Base-by-base conservation (phyloP, 345 rosid genomes). In the Tarenaya hassleriana region DNA sequence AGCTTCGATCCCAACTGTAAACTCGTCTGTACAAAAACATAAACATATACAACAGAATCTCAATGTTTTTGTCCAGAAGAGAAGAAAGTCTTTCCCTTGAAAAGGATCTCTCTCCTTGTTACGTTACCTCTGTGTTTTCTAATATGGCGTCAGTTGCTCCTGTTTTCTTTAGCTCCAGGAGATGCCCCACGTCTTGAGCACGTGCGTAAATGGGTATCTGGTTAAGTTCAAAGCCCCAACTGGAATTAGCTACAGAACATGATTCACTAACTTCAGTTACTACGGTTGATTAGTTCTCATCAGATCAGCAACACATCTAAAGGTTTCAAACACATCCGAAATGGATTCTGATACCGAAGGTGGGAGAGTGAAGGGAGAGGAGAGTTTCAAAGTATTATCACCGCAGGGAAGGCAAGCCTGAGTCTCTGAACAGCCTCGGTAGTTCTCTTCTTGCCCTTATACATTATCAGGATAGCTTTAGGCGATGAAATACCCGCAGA, bases 131-230 rank as follows among this genome's bases (percentile, higher is more conserved):
- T 3, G 98, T 81, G 52, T 71, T 91, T 66, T 91, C 98, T 10
- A 87, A 77, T 60, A 87, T 80, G 29, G 95, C 92, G 64, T 91
- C 98, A 5, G 98, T 87, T 7, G 86, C 95, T 35, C 98, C 98
- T 2, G 73, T 83, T 73, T 87, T 84, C 77, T 91, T 91, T 59
- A 91, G 75, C 54, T 91, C 98, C 60, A 91, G 71, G 40, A 87
- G 96, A 76, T 91, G 96, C 7, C 33, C 63, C 21, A 82, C 62
- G 68, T 91, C 95, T 75, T 82, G 80, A 55, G 98, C 98, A 68
- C 98, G 78, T 32, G 92, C 87, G 27, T 82, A 87, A 62, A 91
- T 84, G 24, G 96, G 96, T 60, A 72, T 66, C 98, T 91, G 86
- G 32, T 33, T 9, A 64, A 16, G 40, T 16, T 35, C 50, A 62